These are phyloP conservation scores for Colletotrichum sp. DNA, from an alignment of 2,329 filamentous ascomycete genomes.

Conservation along the genomic window DNA sequence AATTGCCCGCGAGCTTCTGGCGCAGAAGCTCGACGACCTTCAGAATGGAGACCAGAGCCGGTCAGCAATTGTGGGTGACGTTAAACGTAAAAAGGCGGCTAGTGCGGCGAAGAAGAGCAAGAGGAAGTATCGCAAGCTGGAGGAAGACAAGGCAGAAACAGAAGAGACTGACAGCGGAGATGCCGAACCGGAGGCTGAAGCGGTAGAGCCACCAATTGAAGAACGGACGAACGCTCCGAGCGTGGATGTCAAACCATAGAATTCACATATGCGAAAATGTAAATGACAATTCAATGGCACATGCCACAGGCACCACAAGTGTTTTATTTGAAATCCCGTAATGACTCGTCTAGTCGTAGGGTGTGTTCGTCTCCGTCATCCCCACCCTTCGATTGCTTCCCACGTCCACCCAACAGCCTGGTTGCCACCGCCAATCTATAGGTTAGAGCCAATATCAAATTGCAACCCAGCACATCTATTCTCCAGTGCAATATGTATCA, in stretches of 20 bases:
- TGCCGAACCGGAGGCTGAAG: slow-evolving; percentile 23
- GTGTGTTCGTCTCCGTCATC: neutral
- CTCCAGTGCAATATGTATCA: neutral
- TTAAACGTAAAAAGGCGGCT: slow-evolving; percentile 72
- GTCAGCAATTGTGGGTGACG: slow-evolving; percentile 65
- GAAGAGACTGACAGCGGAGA: neutral
- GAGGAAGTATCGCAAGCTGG: slow-evolving; percentile 75
- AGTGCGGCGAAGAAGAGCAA: slow-evolving; percentile 83
- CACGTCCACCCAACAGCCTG: neutral
- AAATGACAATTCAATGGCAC: neutral
- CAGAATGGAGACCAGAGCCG: slow-evolving; percentile 75
- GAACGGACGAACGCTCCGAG: neutral
- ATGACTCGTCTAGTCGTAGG: neutral
- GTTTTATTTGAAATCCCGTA: neutral
- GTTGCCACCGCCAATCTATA: neutral
- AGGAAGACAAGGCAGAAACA: slow-evolving; percentile 47
- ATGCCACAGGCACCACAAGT: neutral
- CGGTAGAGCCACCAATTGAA: neutral
- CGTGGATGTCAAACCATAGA: slow-evolving; percentile 17
- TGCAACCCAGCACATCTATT: neutral
- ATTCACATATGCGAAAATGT: neutral
- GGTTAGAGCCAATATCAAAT: neutral
- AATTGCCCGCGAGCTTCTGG: slow-evolving; percentile 79
- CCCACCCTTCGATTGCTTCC: too few species aligned
- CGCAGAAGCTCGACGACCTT: slow-evolving; percentile 74